Evolutionary conservation across 805 yeast genomes (phyloP), one percentile per base, ranked within the genome.

Genomic region (Starmerella powellii): DNA sequence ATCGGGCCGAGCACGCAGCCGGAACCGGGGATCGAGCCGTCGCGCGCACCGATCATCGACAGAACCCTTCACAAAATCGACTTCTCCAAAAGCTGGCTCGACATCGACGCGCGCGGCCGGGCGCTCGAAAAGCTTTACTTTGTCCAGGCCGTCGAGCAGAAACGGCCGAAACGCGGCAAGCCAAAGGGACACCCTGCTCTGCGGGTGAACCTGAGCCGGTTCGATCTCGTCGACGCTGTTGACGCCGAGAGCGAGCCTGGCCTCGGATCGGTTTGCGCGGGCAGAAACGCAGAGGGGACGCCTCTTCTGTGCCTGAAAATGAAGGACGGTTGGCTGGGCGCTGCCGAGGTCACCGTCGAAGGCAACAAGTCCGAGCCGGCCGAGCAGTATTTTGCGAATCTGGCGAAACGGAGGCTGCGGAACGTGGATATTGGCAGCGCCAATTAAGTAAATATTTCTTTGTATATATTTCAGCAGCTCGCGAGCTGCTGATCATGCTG

Each of bases 71-170:
- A 38, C 29, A 33, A 34, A 28, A 35, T 53, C 4, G 46, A 49
- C 20, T 40, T 43, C 20, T 13, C 10, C 5, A 12, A 17, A 13
- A n/a, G 37, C 1, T 34, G 39, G 2, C 26, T 13, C 2, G 31
- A 34, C 2, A 26, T 30, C 5, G 48, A 52, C 18, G 57, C 57
- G 1, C 37, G 41, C 8, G 53, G 53, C 6, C 35, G 53, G 10
- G 57, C 57, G 2, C 46, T 53, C 10, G 48, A 28, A 3, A 53
- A 50, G 41, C 42, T 53, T 3, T 52, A 31, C 31, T 44, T 50
- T 26, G 48, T 42, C 37, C 55, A 49, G 30, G 5, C 12, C 4
- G 45, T 38, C 3, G 34, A 19, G n/a, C 48, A 40, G 34, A 39
- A 32, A 17, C 19, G 16, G 18, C 20, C 41, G 5, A 42, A 38